Evolutionary conservation across 202 grass and related monocot species (phyloP).

Genomic region (Carex sylvatica): DNA sequence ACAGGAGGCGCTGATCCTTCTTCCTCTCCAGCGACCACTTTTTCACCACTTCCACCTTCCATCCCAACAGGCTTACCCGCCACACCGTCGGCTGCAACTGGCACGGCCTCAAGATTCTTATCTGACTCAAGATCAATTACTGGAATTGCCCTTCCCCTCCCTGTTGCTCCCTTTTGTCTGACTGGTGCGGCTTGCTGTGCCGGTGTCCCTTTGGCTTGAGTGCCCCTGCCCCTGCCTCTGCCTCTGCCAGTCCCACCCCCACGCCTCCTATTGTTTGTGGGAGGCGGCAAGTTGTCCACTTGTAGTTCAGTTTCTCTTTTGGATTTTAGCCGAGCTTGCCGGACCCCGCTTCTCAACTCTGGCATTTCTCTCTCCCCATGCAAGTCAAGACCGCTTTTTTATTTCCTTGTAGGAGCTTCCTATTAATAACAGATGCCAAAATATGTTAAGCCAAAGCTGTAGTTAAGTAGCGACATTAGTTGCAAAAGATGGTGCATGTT

Average conservation of each 20-base stretch:
- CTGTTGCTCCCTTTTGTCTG: slow-evolving; percentile 43
- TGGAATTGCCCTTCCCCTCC: slow-evolving; percentile 48
- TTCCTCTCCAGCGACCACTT: slow-evolving; percentile 62
- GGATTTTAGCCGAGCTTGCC: slow-evolving; percentile 72
- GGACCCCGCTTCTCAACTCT: slow-evolving; percentile 90
- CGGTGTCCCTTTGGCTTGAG: slow-evolving; percentile 30
- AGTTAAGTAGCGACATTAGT: background rate
- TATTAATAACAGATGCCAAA: slow-evolving; percentile 8
- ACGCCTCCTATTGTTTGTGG: slow-evolving; percentile 50
- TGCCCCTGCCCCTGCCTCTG: slow-evolving; percentile 67
- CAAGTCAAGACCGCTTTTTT: slow-evolving; percentile 51
- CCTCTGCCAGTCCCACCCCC: slow-evolving; percentile 61
- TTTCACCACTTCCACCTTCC: slow-evolving; percentile 83
- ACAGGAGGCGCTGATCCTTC: slow-evolving; percentile 65
- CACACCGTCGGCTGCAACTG: slow-evolving; percentile 46
- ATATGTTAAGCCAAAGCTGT: slow-evolving; percentile 3
- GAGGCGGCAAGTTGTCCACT: slow-evolving; percentile 40
- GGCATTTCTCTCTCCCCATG: slow-evolving; percentile 96
- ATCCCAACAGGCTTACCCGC: slow-evolving; percentile 61
- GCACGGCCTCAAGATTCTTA: slow-evolving; percentile 56
- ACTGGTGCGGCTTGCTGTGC: slow-evolving; percentile 15
- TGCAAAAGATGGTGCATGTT: background rate
- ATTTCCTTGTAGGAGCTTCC: slow-evolving; percentile 30
- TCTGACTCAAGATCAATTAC: slow-evolving; percentile 83
- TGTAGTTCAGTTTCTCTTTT: slow-evolving; percentile 67